phyloP scores from a whole-genome alignment of 2,329 filamentous ascomycete genomes.

The Ophiostoma australiae region DNA sequence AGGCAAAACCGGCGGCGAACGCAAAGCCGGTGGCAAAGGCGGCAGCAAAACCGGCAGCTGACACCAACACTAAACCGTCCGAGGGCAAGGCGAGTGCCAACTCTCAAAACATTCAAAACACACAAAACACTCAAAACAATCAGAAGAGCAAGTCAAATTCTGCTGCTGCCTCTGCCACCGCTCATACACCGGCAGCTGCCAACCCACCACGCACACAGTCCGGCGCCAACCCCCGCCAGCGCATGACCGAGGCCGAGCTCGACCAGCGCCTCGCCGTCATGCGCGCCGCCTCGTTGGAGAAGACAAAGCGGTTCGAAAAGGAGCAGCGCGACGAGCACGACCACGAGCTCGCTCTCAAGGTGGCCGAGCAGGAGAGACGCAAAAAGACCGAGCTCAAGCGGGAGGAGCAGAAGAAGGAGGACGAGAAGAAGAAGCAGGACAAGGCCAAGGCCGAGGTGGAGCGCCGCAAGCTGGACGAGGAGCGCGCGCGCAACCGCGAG shows the following conservation, averaged over 20 bases:
- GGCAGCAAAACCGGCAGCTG: neutral
- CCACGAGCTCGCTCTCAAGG: constrained; percentile 44
- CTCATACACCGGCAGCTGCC: constrained; percentile 26
- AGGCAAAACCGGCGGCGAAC: neutral
- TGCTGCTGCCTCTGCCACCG: constrained; percentile 26
- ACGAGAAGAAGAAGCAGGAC: constrained; percentile 37
- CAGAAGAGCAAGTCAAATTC: constrained; percentile 32
- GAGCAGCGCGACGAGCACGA: constrained; percentile 53
- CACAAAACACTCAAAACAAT: constrained; percentile 24
- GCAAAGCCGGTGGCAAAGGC: neutral
- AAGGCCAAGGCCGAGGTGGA: constrained; percentile 48
- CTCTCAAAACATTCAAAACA: neutral
- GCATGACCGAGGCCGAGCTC: constrained; percentile 56
- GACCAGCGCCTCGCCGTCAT: constrained; percentile 57
- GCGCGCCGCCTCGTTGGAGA: constrained; percentile 54
- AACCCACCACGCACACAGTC: constrained; percentile 44
- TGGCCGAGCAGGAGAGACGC: constrained; percentile 46
- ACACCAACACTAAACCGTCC: neutral
- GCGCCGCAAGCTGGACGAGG: constrained; percentile 50
- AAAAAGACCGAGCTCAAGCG: constrained; percentile 40
- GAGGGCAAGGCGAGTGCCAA: neutral
- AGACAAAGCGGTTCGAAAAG: constrained; percentile 55
- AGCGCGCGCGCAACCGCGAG: constrained; percentile 56
- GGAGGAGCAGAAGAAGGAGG: constrained; percentile 50
- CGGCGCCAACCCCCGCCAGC: constrained; percentile 55